Conservation (phyloP, 2,329 filamentous ascomycete genomes). For the Orbilia oligospora region DNA sequence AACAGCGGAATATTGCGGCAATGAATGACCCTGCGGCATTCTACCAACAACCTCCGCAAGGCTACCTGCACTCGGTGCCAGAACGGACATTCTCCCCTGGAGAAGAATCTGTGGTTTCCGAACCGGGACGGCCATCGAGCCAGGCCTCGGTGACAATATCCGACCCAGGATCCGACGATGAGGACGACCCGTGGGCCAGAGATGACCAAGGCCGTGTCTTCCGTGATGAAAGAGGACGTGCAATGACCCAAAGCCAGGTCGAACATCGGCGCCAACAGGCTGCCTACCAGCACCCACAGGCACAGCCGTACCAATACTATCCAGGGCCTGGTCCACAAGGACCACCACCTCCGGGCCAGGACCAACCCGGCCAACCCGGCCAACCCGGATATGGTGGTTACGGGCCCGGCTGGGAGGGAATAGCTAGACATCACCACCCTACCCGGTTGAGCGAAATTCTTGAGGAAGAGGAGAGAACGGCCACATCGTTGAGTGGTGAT, state of each 20-base stretch:
- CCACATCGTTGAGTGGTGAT: slow-evolving; percentile 77
- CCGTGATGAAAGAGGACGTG: slow-evolving; percentile 64
- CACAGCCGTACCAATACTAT: slow-evolving; percentile 70
- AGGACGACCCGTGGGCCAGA: slow-evolving; percentile 65
- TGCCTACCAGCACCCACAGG: slow-evolving; percentile 65
- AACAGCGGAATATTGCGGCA: slow-evolving; percentile 62
- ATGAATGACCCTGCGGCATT: slow-evolving; percentile 64
- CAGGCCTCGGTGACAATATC: slow-evolving; percentile 61
- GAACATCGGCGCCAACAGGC: slow-evolving; percentile 66
- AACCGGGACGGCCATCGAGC: slow-evolving; percentile 62
- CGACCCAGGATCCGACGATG: slow-evolving; percentile 62
- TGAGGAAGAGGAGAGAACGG: slow-evolving; percentile 82
- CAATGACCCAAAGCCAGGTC: slow-evolving; percentile 62
- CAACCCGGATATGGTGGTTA: slow-evolving; percentile 72
- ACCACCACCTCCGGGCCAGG: slow-evolving; percentile 66
- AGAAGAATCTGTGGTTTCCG: slow-evolving; percentile 65
- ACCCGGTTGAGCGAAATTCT: slow-evolving; percentile 90
- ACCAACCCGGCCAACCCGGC: slow-evolving; percentile 59
- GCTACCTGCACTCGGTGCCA: slow-evolving; percentile 66
- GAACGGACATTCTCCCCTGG: slow-evolving; percentile 65
- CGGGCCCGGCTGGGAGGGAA: slow-evolving; percentile 80
- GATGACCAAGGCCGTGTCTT: slow-evolving; percentile 66
- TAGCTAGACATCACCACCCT: slow-evolving; percentile 84
- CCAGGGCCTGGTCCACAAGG: slow-evolving; percentile 69
- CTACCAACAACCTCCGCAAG: slow-evolving; percentile 65